Evolutionary conservation across 129 eudicot species (phyloP).

Genomic region (Chrysanthemum seticuspe): DNA sequence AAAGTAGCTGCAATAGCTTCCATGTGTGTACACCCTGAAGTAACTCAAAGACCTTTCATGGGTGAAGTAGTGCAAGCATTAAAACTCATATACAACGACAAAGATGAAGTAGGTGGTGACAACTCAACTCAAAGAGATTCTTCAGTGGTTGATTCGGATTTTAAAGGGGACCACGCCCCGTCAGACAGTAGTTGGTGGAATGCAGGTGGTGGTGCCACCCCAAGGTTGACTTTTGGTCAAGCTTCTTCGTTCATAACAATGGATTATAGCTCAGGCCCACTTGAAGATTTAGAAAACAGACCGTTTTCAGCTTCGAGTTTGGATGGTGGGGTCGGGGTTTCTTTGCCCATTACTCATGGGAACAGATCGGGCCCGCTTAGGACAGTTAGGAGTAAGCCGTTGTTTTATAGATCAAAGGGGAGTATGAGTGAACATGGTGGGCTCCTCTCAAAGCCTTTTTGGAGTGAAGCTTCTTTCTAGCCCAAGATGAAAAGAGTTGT

Average conservation of each 20-base stretch:
- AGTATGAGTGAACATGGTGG: slow-evolving; percentile 87
- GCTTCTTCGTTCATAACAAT: slow-evolving; percentile 74
- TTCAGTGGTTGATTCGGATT: slow-evolving; percentile 63
- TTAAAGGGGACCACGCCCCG: slow-evolving; percentile 59
- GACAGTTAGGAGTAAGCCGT: slow-evolving; percentile 65
- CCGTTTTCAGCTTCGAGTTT: slow-evolving; percentile 63
- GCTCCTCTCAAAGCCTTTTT: slow-evolving; percentile 46
- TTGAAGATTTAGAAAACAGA: slow-evolving; percentile 62
- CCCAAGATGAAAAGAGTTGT: slow-evolving; percentile 16
- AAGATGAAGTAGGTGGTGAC: slow-evolving; percentile 76
- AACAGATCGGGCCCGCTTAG: slow-evolving; percentile 84
- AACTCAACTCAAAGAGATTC: slow-evolving; percentile 64
- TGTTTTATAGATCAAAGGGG: slow-evolving; percentile 67
- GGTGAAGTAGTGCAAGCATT: slow-evolving; percentile 98
- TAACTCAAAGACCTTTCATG: slow-evolving; percentile 94
- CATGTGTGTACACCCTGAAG: slow-evolving; percentile 95
- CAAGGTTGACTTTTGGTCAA: slow-evolving; percentile 60
- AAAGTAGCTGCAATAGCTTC: slow-evolving; percentile 95
- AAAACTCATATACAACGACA: slow-evolving; percentile 79
- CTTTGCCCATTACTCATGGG: slow-evolving; percentile 57
- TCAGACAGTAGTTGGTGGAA: slow-evolving; percentile 97
- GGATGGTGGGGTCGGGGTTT: slow-evolving; percentile 35
- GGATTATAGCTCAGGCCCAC: slow-evolving; percentile 92
- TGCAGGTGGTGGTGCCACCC: slow-evolving; percentile 60
- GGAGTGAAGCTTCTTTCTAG: slow-evolving; percentile 65